Evolutionary conservation across 2,329 filamentous ascomycete genomes (phyloP), one percentile per base, ranked within the genome.

Genomic region (Claviceps africana): DNA sequence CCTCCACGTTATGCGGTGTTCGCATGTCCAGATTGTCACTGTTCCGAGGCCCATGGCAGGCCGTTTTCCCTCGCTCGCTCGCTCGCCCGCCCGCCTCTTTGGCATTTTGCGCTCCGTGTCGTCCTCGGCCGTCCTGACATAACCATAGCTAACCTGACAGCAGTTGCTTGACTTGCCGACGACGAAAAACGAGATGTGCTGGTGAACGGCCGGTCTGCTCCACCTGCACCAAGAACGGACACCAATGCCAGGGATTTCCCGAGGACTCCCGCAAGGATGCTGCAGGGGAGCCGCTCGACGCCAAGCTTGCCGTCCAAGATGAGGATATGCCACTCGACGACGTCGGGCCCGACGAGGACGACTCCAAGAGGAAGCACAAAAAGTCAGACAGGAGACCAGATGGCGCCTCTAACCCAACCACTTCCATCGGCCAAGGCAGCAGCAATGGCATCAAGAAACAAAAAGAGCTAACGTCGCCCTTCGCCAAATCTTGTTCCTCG

Each of bases 121-220:
- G 6, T 19, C 21, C 15, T 37, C 25, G 25, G 28, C 19, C 37
- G 21, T n/a, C 25, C 35, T 33, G 13, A 45, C 22, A 44, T 15
- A 28, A 44, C 35, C 17, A 37, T 30, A n/a, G 21, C 49, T 51
- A 46, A 51, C 42, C 5, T 45, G 13, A 25, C 21, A 39, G 30
- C 33, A 85, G 81, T 55, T 86, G 83, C 67, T 71, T 81, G 62
- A 86, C 84, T 43, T 88, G 85, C 69, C 82, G 85, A 60, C 85
- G 82, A 65, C 78, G 85, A 62, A 88, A 88, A 69, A 88, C 84
- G 51, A 75, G 83, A 64, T 88, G 85, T 65, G 84, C 82, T 46
- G 85, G 85, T 56, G 83, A 86, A 67, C 80, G 82, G 56, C 85
- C 85, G 53, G 69, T 76, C 21, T 88, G 85, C 67, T 83, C 82